Percentiles rank a stretch among this genome's conserved stretches.
phyloP scores from a whole-genome alignment of 352 stramenopile species.

The Aphanomyces stellatus region DNA sequence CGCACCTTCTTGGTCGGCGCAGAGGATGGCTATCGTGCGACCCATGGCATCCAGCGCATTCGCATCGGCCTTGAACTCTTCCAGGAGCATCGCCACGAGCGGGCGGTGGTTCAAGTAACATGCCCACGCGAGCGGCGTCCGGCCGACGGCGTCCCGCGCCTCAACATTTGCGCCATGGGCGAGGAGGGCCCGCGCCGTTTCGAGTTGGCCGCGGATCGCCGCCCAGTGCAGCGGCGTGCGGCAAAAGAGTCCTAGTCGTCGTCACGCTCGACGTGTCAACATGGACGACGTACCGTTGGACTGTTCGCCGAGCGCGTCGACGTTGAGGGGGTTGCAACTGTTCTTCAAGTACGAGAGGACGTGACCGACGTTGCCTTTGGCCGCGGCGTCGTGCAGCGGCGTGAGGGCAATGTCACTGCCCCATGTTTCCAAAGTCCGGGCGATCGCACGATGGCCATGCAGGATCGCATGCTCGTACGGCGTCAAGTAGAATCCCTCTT shows the following conservation, averaged over 20 bases:
- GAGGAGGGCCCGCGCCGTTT: slow-evolving; percentile 39
- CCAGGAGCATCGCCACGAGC: slow-evolving; percentile 43
- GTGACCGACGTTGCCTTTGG: slow-evolving; percentile 26
- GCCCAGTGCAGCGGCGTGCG: slow-evolving; percentile 67
- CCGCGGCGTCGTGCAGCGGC: slow-evolving; percentile 55
- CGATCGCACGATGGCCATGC: slow-evolving; percentile 52
- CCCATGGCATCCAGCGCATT: neutral
- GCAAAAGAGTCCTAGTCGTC: slow-evolving; percentile 37
- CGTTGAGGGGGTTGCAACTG: slow-evolving; percentile 40
- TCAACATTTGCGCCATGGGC: slow-evolving; percentile 54
- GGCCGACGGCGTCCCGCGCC: slow-evolving; percentile 53
- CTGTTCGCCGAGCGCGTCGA: slow-evolving; percentile 62
- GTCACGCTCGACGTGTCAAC: neutral
- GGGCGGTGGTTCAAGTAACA: slow-evolving; percentile 55
- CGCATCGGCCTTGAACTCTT: neutral
- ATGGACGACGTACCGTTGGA: slow-evolving; percentile 30
- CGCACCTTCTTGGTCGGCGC: neutral
- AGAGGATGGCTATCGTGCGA: neutral
- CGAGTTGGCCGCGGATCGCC: slow-evolving; percentile 40
- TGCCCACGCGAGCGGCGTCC: slow-evolving; percentile 57
- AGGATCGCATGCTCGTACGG: slow-evolving; percentile 59
- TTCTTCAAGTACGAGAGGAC: slow-evolving; percentile 45
- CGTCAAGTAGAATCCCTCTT: slow-evolving; percentile 50
- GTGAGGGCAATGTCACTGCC: slow-evolving; percentile 61
- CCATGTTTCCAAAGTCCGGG: slow-evolving; percentile 55